Evolutionary conservation across 139 green algal genomes (phyloP).

Genomic region (Marvania coccoides): DNA sequence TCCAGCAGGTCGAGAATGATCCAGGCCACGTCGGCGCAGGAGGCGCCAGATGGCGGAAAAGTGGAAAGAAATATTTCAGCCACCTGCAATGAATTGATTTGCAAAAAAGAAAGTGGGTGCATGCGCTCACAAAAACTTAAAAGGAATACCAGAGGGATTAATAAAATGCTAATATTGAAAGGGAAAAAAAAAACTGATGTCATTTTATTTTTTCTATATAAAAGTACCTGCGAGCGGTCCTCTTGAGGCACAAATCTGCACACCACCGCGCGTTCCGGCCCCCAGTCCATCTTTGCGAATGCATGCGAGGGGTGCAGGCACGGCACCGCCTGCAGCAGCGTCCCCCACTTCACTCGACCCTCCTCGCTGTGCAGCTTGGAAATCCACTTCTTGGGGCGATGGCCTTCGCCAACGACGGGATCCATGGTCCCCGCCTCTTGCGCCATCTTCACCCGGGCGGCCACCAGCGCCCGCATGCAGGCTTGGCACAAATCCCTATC

Average conservation of each 20-base stretch:
- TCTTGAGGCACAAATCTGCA: background rate
- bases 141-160: too few relatives aligned
- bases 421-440: background rate
- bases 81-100: background rate
- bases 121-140: too few relatives aligned
- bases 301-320: conserved; percentile 28
- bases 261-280: conserved; percentile 26
- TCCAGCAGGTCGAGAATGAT: background rate
- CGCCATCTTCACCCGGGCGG: conserved; percentile 17
- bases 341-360: conserved; percentile 2
- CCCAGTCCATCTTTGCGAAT: conserved; percentile 7
- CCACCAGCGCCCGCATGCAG: conserved; percentile 23
- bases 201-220: background rate
- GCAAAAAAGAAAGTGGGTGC: too few relatives aligned
- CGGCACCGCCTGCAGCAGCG: conserved; percentile 21
- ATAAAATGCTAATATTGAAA: too few relatives aligned
- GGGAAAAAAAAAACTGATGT: too few relatives aligned
- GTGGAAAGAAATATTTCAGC: conserved; percentile 7
- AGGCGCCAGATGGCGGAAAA: conserved; percentile 15
- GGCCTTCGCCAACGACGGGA: background rate
- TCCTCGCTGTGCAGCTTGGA: conserved; percentile 15
- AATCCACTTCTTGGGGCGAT: conserved; percentile 7
- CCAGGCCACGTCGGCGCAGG: conserved; percentile 28
- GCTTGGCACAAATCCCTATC: conserved; percentile 22
- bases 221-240: background rate